phyloP scores from a whole-genome alignment of 2,329 filamentous ascomycete genomes.

The Teratosphaeria nubilosa region DNA sequence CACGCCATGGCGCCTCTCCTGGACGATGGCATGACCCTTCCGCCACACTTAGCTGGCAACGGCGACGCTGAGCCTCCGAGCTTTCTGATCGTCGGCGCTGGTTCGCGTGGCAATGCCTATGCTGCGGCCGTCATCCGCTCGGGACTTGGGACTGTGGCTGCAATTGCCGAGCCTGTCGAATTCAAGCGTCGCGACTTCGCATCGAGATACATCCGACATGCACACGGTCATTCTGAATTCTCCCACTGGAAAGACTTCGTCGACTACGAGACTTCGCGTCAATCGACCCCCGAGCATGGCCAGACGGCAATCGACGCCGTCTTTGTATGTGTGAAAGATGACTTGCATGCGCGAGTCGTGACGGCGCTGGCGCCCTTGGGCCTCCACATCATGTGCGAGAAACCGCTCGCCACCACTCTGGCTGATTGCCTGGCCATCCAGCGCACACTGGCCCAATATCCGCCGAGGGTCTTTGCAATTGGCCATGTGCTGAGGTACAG shows the following conservation, averaged over 20 bases:
- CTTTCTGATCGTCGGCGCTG: slow-evolving; percentile 73
- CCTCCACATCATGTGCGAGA: slow-evolving; percentile 89
- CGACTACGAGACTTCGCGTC: slow-evolving; percentile 54
- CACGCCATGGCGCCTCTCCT: not conserved
- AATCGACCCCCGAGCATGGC: slow-evolving; percentile 36
- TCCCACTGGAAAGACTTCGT: slow-evolving; percentile 65
- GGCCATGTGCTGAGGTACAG: slow-evolving; percentile 91
- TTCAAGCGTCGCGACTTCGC: slow-evolving; percentile 69
- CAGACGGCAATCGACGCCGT: slow-evolving; percentile 44
- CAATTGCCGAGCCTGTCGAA: slow-evolving; percentile 69
- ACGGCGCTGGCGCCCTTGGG: slow-evolving; percentile 57
- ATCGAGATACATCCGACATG: slow-evolving; percentile 61
- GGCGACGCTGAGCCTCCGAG: slow-evolving; percentile 28
- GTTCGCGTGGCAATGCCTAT: slow-evolving; percentile 67
- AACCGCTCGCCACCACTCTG: slow-evolving; percentile 75
- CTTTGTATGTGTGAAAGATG: slow-evolving; percentile 71
- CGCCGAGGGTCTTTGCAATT: slow-evolving; percentile 62
- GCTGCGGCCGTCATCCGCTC: slow-evolving; percentile 56
- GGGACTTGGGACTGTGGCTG: slow-evolving; percentile 59
- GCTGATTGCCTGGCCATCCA: slow-evolving; percentile 64
- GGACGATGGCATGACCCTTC: not conserved
- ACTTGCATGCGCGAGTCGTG: slow-evolving; percentile 76
- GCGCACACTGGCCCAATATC: slow-evolving; percentile 15
- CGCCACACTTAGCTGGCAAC: not conserved
- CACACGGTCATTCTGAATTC: slow-evolving; percentile 54